Evolutionary conservation across 768 basidiomycete species (phyloP), one percentile per base, ranked within the genome.

Genomic region (Leccinum disarticulatum): DNA sequence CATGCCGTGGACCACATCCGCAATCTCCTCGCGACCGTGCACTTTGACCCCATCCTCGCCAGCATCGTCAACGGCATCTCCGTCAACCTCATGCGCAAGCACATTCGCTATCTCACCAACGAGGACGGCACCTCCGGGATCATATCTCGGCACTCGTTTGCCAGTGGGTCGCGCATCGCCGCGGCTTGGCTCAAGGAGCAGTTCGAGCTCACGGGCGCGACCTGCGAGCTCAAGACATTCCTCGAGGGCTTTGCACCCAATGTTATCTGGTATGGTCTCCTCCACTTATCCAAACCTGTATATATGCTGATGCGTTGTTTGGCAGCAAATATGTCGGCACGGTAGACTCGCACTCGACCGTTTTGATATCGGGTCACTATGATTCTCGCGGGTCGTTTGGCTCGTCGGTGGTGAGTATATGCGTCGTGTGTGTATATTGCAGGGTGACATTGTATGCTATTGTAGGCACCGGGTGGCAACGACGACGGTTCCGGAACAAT

Each of bases 351-450:
- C 77, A 86, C 38, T 85, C 86, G 28, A 86, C 80, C 2, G 83
- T 94, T 47, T 77, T 97, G 52, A 77, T 96, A 54, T 88, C 88
- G 58, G 91, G 87, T 2, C 95, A 96, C 72, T 97, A 95, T 68
- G 93, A 97, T 70, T 92, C 90, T 49, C 87, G 94, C 38, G 94
- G 94, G 17, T 90, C 90, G 0, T 96, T 93, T 70, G 95, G 94
- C 84, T 36, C 89, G 80, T 27, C 83, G 77, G 52, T 84, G 68
- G 73, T 74, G 56, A 56, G 66, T 61, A 41, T 14, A 38, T 28
- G 49, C 15, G 28, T 28, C 8, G 8, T 9, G 14, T n/a, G 1
- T 43, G 2, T 41, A 4, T 35, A 19, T 52, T 31, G 7, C 13
- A 1, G 0, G 15, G 0, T 63, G 43, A 66, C 53, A n/a, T n/a